Evolutionary conservation across 176 grass and related monocot genomes (phyloP).

Genomic region (Oryza officinalis): DNA sequence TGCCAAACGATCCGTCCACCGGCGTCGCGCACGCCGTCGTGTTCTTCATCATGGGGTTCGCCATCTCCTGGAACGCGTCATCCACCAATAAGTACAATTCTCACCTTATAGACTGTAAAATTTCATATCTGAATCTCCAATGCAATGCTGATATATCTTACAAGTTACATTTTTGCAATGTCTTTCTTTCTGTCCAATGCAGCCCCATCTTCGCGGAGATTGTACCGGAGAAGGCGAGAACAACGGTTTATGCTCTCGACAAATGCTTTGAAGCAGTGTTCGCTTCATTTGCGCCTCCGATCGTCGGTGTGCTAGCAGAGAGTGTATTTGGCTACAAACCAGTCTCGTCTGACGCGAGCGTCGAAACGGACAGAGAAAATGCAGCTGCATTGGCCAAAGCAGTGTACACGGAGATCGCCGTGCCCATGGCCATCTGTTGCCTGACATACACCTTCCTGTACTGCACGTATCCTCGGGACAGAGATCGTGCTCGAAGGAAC

Average conservation of each 20-base stretch:
- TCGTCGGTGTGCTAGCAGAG: slow-evolving; percentile 58
- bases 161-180: neutral
- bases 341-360: slow-evolving; percentile 35
- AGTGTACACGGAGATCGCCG: slow-evolving; percentile 54
- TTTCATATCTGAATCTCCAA: neutral
- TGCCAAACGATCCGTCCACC: slow-evolving; percentile 49
- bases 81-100: slow-evolving; percentile 53
- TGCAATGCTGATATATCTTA: neutral
- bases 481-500: slow-evolving; percentile 37
- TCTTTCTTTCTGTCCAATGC: neutral
- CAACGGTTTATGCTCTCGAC: slow-evolving; percentile 65
- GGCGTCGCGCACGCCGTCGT: slow-evolving; percentile 36
- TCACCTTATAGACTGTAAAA: neutral
- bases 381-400: slow-evolving; percentile 53
- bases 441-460: slow-evolving; percentile 60
- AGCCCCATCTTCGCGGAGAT: slow-evolving; percentile 71
- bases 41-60: slow-evolving; percentile 61
- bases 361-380: slow-evolving; percentile 53
- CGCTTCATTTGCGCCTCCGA: slow-evolving; percentile 56
- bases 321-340: slow-evolving; percentile 57
- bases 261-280: slow-evolving; percentile 57
- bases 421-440: slow-evolving; percentile 69
- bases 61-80: slow-evolving; percentile 59
- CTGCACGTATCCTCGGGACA: slow-evolving; percentile 59
- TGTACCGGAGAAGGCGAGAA: slow-evolving; percentile 59